A percentile compares a stretch with the other conserved stretches of the same genome.
Conservation (phyloP, 2,329 filamentous ascomycete species). For the Aspergillus quadricinctus region DNA sequence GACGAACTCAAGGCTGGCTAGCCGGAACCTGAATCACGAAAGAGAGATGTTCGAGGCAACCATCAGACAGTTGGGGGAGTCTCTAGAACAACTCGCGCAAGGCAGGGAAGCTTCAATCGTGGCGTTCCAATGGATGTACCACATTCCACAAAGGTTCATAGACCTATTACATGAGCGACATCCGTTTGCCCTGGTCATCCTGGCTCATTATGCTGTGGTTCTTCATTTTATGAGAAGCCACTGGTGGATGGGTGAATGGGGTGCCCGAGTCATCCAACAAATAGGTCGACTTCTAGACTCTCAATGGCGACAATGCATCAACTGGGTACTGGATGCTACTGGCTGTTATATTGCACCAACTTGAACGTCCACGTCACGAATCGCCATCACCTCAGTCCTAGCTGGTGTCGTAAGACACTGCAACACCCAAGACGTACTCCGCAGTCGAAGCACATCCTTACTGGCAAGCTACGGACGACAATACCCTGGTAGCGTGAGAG, state of each 20-base stretch:
- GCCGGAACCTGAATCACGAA: conserved; percentile 21
- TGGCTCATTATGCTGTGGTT: conserved; percentile 43
- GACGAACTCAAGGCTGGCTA: conserved; percentile 20
- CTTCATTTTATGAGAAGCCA: conserved; percentile 58
- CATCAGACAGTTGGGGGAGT: conserved; percentile 23
- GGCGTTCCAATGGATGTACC: conserved; percentile 57
- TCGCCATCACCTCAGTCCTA: background rate
- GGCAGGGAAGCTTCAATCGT: conserved; percentile 27
- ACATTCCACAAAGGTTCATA: conserved; percentile 58
- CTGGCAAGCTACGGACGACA: background rate
- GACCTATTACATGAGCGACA: conserved; percentile 32
- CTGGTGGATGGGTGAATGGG: conserved; percentile 69
- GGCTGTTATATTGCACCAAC: conserved; percentile 22
- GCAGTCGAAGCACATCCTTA: background rate
- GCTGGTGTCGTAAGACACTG: background rate
- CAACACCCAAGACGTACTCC: background rate
- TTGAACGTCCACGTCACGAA: conserved; percentile 2
- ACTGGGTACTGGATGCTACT: conserved; percentile 33
- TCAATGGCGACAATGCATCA: conserved; percentile 25
- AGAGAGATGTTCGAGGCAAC: conserved; percentile 22
- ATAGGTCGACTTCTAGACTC: conserved; percentile 36
- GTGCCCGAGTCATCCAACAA: conserved; percentile 61
- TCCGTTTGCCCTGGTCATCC: conserved; percentile 41
- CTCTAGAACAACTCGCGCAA: conserved; percentile 25
- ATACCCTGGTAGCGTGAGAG: background rate